These are phyloP conservation scores for Fragaria iinumae DNA, from an alignment of 306 rosid species.

Conservation along the genomic window DNA sequence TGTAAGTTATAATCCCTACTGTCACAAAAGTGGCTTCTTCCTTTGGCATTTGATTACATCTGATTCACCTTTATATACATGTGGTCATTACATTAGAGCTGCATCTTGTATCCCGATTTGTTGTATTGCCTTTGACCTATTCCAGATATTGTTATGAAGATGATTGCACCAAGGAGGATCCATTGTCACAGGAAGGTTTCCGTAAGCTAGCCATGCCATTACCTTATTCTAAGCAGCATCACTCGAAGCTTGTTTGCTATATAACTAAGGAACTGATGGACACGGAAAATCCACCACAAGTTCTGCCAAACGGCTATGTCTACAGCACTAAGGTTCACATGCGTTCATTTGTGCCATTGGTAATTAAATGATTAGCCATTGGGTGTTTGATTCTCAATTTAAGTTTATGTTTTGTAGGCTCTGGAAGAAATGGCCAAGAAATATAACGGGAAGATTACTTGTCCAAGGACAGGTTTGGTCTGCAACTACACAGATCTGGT, in stretches of 20 bases:
- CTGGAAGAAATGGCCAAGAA: conserved; percentile 87
- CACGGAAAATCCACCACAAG: conserved; percentile 93
- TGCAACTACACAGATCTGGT: conserved; percentile 65
- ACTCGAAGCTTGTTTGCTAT: conserved; percentile 95
- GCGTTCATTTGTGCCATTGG: conserved; percentile 15
- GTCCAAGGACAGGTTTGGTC: conserved; percentile 72
- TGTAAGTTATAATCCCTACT: not conserved
- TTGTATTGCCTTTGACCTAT: conserved; percentile 57
- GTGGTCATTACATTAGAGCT: not conserved
- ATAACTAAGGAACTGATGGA: conserved; percentile 96
- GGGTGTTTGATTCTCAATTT: conserved; percentile 10
- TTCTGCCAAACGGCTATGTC: conserved; percentile 89
- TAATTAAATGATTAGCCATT: not conserved
- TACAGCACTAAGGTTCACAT: conserved; percentile 78
- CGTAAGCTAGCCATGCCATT: conserved; percentile 74
- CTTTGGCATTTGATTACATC: conserved; percentile 9
- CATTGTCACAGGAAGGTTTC: conserved; percentile 83
- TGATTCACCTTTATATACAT: conserved; percentile 24
- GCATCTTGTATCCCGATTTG: conserved; percentile 18
- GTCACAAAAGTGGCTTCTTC: not conserved
- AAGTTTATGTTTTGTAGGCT: conserved; percentile 55
- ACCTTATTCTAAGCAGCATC: conserved; percentile 92
- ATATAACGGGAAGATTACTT: conserved; percentile 65
- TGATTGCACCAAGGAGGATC: conserved; percentile 97
- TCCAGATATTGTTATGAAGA: conserved; percentile 89